phyloP scores from a whole-genome alignment of 495 filamentous ascomycete species.

The Penicillium coprophilum region DNA sequence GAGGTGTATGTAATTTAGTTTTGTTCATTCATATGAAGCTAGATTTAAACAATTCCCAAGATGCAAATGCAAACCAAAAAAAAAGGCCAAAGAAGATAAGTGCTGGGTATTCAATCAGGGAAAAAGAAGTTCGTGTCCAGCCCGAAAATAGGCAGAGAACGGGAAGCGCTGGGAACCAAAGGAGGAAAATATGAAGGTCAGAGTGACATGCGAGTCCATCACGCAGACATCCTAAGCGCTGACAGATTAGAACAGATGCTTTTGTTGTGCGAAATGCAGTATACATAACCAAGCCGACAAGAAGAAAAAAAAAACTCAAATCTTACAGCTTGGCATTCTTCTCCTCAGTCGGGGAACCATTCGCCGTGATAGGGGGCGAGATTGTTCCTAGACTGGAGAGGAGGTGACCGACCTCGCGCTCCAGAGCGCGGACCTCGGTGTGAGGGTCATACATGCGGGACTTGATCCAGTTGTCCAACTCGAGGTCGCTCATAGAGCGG shows the following conservation, averaged over 20 bases:
- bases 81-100: conserved; percentile 15
- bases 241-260: conserved; percentile 10
- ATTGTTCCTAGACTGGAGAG: conserved; percentile 43
- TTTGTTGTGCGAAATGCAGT: conserved; percentile 6
- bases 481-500: conserved; percentile 69
- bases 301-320: conserved; percentile 13
- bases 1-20: not conserved
- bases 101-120: conserved; percentile 26
- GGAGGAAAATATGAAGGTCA: conserved; percentile 8
- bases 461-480: conserved; percentile 78
- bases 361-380: conserved; percentile 24
- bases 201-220: conserved; percentile 16
- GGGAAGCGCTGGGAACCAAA: conserved; percentile 37
- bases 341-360: conserved; percentile 36
- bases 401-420: conserved; percentile 53
- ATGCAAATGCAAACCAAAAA: conserved; percentile 11
- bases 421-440: conserved; percentile 56
- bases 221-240: conserved; percentile 25
- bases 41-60: conserved; percentile 8
- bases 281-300: conserved; percentile 1
- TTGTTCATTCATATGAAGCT: conserved; percentile 13
- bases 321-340: conserved; percentile 48
- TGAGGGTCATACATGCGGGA: conserved; percentile 79
- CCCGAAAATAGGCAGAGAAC: conserved; percentile 19
- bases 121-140: conserved; percentile 22